A percentile compares a stretch with the other conserved stretches of the same genome.
These are phyloP conservation scores for Alternaria sp. DNA, from an alignment of 2,329 filamentous ascomycete genomes.

Conservation along the genomic window DNA sequence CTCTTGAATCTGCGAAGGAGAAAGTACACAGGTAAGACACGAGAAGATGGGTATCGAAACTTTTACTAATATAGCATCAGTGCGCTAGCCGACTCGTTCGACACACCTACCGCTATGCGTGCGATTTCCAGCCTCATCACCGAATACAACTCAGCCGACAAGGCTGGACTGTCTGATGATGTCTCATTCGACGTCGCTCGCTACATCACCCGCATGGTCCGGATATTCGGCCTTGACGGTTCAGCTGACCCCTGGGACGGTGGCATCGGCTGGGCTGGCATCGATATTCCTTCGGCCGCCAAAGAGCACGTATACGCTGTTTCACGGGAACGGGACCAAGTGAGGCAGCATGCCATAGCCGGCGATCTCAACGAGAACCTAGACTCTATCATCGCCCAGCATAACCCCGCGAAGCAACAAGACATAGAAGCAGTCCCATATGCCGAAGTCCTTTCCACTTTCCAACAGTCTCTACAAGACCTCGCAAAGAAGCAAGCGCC, in stretches of 20 bases:
- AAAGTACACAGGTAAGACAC: constrained; percentile 56
- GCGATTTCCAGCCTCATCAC: constrained; percentile 79
- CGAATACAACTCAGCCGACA: constrained; percentile 68
- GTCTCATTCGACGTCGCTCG: constrained; percentile 65
- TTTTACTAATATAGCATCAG: constrained; percentile 17
- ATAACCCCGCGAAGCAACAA: constrained; percentile 36
- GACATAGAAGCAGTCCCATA: constrained; percentile 51
- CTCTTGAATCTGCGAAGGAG: constrained; percentile 61
- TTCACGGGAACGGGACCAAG: constrained; percentile 62
- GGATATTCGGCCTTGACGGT: constrained; percentile 81
- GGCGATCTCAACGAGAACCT: constrained; percentile 42
- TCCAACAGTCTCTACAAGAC: constrained; percentile 67
- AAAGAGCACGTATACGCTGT: constrained; percentile 67
- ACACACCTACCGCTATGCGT: constrained; percentile 81
- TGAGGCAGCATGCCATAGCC: constrained; percentile 63
- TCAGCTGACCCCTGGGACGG: constrained; percentile 53
- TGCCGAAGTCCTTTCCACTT: constrained; percentile 56
- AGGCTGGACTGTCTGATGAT: constrained; percentile 50
- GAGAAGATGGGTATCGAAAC: background rate
- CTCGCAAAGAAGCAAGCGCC: constrained; percentile 57
- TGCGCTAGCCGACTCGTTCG: constrained; percentile 82
- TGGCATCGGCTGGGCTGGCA: constrained; percentile 68
- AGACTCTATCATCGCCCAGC: constrained; percentile 49
- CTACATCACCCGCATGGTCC: constrained; percentile 84
- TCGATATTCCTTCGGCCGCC: constrained; percentile 65